Evolutionary conservation across 345 rosid genomes (phyloP), one percentile per base, ranked within the genome.

Genomic region (Lumnitzera littorea): DNA sequence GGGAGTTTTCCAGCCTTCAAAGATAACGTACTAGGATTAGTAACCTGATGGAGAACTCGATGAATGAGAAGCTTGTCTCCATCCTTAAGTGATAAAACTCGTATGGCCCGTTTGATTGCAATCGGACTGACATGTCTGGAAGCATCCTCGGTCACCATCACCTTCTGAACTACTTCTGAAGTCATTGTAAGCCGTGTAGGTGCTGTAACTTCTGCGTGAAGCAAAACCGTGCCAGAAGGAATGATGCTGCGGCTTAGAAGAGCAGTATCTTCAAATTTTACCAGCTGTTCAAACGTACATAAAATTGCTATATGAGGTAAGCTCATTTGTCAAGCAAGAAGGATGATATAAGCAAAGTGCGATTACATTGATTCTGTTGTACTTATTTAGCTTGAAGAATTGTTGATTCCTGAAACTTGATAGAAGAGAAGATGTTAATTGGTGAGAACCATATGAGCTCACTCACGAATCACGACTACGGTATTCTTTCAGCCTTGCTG

Each of bases 1-100:
- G 70, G 10, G 41, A 67, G 66, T 65, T 72, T 76, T 23, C 67
- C 64, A 73, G 76, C 67, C 53, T 48, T 64, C 74, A 72, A 69
- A 68, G 82, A 72, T 57, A 82, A 81, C 85, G 58, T 81, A 75
- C 82, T 81, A 62, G 88, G 91, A 64, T 67, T 86, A 79, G 60
- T 75, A 80, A 83, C 73, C 82, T 81, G 88, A 71, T 74, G 86
- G 67, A 86, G 73, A 63, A 79, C 67, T 53, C 72, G 81, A 2
- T 73, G 58, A n/a, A 83, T 67, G 48, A 67, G 55, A n/a, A 83
- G 63, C 50, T 64, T 72, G 62, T 80, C 83, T 41, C 83, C 76
- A 13, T 80, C 70, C 68, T 83, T 72, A 62, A 76, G 79, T 36
- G 74, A 65, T 47, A 76, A 70, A 67, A 64, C 67, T 9, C 62